These are phyloP conservation scores for Pezicula radicicola DNA, from an alignment of 2,329 filamentous ascomycete species.

Conservation along the genomic window DNA sequence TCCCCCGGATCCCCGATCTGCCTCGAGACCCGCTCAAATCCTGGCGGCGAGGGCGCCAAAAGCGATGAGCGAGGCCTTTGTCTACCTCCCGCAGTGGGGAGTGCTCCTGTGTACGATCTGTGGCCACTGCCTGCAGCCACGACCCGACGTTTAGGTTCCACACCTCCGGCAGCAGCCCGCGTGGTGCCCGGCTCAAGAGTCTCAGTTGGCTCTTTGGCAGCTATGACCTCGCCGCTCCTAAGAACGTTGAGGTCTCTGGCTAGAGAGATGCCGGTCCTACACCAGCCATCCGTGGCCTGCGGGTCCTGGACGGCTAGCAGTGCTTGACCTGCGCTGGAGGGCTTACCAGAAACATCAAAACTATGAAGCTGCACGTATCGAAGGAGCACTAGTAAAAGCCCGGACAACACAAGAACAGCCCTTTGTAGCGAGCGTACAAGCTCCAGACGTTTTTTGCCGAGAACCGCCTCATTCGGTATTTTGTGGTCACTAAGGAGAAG, in stretches of 20 bases:
- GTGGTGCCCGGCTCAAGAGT: conserved; percentile 4
- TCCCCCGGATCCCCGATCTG: neutral
- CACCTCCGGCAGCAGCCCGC: conserved; percentile 2
- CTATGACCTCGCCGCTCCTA: neutral
- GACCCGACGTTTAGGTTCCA: conserved; percentile 30
- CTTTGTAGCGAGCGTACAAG: conserved; percentile 1
- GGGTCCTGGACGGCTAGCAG: neutral
- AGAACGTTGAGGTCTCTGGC: neutral
- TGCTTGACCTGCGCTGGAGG: neutral
- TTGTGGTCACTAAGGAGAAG: neutral
- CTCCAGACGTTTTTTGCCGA: conserved; percentile 4
- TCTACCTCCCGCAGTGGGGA: conserved; percentile 14
- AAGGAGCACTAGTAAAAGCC: conserved; percentile 3
- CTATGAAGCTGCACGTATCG: neutral
- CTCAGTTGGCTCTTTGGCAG: conserved; percentile 1
- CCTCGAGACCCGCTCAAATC: neutral
- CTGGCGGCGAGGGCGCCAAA: neutral
- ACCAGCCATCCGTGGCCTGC: neutral
- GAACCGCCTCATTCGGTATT: conserved; percentile 4
- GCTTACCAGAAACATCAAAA: conserved; percentile 1
- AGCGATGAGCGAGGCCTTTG: conserved; percentile 19
- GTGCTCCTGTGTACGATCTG: neutral
- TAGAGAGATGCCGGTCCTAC: neutral
- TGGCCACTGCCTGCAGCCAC: conserved; percentile 35
- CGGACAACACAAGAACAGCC: neutral